phyloP scores from a whole-genome alignment of 495 filamentous ascomycete species.

The Aspergillus homomorphus region DNA sequence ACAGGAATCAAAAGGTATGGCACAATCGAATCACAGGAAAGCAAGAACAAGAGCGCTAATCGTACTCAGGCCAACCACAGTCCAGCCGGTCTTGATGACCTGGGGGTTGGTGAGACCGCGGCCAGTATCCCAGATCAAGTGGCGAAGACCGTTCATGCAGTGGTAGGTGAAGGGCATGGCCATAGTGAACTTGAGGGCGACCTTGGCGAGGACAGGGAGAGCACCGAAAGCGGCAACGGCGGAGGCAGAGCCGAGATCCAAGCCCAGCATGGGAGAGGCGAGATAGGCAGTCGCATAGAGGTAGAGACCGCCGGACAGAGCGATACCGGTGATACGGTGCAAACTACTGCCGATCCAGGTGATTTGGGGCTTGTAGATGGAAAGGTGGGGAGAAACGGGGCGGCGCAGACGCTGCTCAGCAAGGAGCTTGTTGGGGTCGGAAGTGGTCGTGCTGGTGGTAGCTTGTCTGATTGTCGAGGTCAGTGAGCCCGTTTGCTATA shows the following conservation, averaged over 20 bases:
- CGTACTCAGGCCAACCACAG: constrained; percentile 64
- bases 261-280: constrained; percentile 72
- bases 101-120: constrained; percentile 62
- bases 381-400: constrained; percentile 83
- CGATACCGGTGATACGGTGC: constrained; percentile 77
- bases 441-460: constrained; percentile 55
- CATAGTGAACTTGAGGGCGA: constrained; percentile 65
- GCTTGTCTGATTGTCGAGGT: constrained; percentile 35
- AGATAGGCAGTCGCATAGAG: constrained; percentile 81
- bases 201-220: constrained; percentile 66
- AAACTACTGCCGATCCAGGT: constrained; percentile 73
- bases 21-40: constrained; percentile 46
- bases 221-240: constrained; percentile 74
- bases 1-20: constrained; percentile 36
- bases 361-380: constrained; percentile 85
- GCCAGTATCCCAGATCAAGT: constrained; percentile 83
- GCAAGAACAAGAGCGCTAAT: constrained; percentile 62
- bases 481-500: constrained; percentile 4
- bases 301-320: constrained; percentile 76
- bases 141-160: constrained; percentile 79
- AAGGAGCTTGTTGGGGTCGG: constrained; percentile 69
- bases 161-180: constrained; percentile 90
- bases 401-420: constrained; percentile 78
- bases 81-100: constrained; percentile 74
- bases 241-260: constrained; percentile 77